phyloP scores from a whole-genome alignment of 1,139 yeast species.

The Groenewaldozyma auringiensis region DNA sequence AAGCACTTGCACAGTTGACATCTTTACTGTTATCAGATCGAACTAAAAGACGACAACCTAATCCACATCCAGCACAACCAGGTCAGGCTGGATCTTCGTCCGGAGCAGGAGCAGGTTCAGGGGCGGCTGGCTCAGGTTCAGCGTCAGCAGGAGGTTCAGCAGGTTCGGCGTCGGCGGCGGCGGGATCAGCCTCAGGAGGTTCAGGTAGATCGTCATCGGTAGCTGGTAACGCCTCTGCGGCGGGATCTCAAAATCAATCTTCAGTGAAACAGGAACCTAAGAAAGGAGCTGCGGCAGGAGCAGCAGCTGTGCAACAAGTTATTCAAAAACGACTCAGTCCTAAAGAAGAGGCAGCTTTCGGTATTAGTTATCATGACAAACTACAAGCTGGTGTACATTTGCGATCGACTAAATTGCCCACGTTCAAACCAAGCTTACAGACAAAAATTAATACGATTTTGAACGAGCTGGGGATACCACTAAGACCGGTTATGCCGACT shows the following conservation, averaged over 20 bases:
- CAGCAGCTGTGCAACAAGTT: constrained; percentile 33
- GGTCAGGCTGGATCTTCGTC: constrained; percentile 41
- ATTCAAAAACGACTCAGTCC: constrained; percentile 53
- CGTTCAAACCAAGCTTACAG: constrained; percentile 65
- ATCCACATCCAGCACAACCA: constrained; percentile 32
- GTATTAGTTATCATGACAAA: constrained; percentile 77
- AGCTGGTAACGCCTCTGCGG: constrained; percentile 7
- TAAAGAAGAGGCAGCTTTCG: constrained; percentile 81
- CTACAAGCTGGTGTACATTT: constrained; percentile 68
- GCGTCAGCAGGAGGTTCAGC: constrained; percentile 25
- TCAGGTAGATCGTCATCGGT: constrained; percentile 3
- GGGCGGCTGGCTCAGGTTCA: constrained; percentile 31
- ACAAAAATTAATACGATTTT: constrained; percentile 65
- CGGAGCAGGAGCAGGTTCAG: constrained; percentile 40
- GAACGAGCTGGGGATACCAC: constrained; percentile 70
- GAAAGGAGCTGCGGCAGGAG: constrained; percentile 21
- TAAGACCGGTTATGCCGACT: constrained; percentile 84
- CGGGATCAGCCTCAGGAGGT: neutral
- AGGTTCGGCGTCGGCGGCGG: constrained; percentile 5
- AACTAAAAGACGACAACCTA: constrained; percentile 46
- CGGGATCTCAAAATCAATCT: constrained; percentile 10
- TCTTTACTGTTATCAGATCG: constrained; percentile 77
- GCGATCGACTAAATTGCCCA: constrained; percentile 59
- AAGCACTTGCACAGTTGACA: constrained; percentile 82
- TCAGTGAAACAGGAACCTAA: constrained; percentile 10